Evolutionary conservation across 352 stramenopile species (phyloP).

Genomic region (Phytophthora aleatoria): DNA sequence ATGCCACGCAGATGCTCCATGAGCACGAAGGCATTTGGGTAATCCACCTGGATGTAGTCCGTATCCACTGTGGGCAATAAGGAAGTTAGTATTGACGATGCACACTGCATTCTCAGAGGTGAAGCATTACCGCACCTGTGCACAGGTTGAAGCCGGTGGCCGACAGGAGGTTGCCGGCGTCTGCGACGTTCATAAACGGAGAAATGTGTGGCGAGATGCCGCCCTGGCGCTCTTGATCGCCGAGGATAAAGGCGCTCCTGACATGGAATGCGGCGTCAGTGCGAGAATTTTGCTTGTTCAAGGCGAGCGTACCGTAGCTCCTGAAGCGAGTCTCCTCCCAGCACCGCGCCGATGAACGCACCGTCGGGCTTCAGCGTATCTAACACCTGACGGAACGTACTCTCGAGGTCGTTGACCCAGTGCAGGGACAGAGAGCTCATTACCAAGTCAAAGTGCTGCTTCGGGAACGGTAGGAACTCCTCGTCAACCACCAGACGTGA

Average conservation of each 20-base stretch:
- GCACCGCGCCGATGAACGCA: slow-evolving; percentile 95
- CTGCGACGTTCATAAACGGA: slow-evolving; percentile 95
- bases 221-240: slow-evolving; percentile 94
- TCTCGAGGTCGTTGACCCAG: slow-evolving; percentile 97
- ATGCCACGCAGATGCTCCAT: slow-evolving; percentile 97
- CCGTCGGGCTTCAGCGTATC: slow-evolving; percentile 96
- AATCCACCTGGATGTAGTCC: slow-evolving; percentile 95
- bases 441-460: slow-evolving; percentile 97
- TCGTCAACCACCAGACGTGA: slow-evolving; percentile 89
- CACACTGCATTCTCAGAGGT: neutral
- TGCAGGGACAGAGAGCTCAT: slow-evolving; percentile 94
- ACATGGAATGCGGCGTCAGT: slow-evolving; percentile 1
- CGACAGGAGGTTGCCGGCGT: slow-evolving; percentile 93
- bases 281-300: slow-evolving; percentile 1
- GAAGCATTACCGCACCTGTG: slow-evolving; percentile 55
- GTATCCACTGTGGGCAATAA: slow-evolving; percentile 88
- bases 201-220: slow-evolving; percentile 95
- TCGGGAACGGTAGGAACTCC: slow-evolving; percentile 94
- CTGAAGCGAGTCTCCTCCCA: slow-evolving; percentile 95
- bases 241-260: slow-evolving; percentile 92
- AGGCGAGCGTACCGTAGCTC: slow-evolving; percentile 85
- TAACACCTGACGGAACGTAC: slow-evolving; percentile 77
- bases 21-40: slow-evolving; percentile 94
- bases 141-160: slow-evolving; percentile 94
- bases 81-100: slow-evolving; percentile 1